Evolutionary conservation across 2,329 filamentous ascomycete species (phyloP).

Genomic region (Claviceps arundinis): DNA sequence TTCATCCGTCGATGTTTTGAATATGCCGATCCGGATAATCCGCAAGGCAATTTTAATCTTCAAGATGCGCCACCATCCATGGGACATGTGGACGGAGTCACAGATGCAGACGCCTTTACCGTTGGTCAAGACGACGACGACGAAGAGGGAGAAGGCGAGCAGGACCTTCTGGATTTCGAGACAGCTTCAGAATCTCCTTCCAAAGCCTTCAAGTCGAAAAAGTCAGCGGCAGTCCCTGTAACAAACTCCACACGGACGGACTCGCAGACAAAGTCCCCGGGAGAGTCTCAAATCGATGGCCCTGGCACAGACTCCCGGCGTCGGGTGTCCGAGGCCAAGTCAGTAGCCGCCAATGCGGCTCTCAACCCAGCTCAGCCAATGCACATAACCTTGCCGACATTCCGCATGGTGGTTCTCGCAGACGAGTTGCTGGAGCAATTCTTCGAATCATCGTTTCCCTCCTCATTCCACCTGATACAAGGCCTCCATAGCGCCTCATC

Average conservation of each 20-base stretch:
- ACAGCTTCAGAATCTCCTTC: constrained; percentile 27
- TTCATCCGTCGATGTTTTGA: constrained; percentile 96
- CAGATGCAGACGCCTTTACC: constrained; percentile 42
- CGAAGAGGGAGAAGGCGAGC: constrained; percentile 46
- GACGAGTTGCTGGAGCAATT: constrained; percentile 94
- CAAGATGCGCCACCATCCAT: constrained; percentile 8
- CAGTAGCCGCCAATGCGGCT: constrained; percentile 73
- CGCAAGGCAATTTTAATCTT: constrained; percentile 36
- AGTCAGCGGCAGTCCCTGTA: constrained; percentile 21
- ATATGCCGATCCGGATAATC: constrained; percentile 87
- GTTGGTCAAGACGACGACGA: constrained; percentile 56
- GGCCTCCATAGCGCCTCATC: constrained; percentile 26
- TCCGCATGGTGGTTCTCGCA: constrained; percentile 95
- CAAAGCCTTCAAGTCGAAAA: constrained; percentile 28
- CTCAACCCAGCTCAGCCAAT: constrained; percentile 87
- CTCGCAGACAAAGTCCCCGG: not conserved
- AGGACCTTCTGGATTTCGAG: constrained; percentile 49
- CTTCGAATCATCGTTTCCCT: constrained; percentile 90
- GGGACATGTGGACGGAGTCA: constrained; percentile 27
- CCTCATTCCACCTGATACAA: constrained; percentile 80
- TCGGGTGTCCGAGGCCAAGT: constrained; percentile 49
- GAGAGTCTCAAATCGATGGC: constrained; percentile 5
- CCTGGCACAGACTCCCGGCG: constrained; percentile 13
- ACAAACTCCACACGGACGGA: not conserved
- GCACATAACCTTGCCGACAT: constrained; percentile 91